Evolutionary conservation across 164 flowering plant species (phyloP).

Genomic region (Cinnamomum micranthum): DNA sequence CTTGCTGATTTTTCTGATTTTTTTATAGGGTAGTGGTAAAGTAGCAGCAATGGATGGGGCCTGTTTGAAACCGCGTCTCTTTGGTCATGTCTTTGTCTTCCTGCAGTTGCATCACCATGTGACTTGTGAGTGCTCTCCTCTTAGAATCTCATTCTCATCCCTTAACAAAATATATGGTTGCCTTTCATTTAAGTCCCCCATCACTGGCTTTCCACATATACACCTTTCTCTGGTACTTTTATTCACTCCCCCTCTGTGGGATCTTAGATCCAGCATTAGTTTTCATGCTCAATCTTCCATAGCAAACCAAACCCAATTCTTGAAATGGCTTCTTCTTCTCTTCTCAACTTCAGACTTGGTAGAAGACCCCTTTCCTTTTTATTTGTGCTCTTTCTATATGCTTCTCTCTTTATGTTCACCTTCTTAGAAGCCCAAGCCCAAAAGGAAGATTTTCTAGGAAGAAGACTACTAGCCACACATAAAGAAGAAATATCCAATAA

Average conservation of each 20-base stretch:
- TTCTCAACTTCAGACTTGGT: conserved; percentile 5
- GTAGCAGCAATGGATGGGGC: neutral
- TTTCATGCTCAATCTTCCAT: neutral
- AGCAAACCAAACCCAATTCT: conserved; percentile 4
- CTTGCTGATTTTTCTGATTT: neutral
- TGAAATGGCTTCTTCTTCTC: conserved; percentile 17
- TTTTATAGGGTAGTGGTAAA: neutral
- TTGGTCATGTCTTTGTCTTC: neutral
- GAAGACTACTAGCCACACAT: conserved; percentile 4
- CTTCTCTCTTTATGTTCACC: conserved; percentile 12
- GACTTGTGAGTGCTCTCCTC: neutral
- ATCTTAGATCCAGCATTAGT: neutral
- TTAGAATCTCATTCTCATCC: neutral
- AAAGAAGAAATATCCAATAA: conserved; percentile 17
- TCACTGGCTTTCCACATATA: neutral
- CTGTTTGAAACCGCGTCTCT: conserved; percentile 8
- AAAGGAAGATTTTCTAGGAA: conserved; percentile 8
- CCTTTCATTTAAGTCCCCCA: neutral
- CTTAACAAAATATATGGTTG: neutral
- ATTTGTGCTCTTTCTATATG: conserved; percentile 15
- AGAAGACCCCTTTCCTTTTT: conserved; percentile 9
- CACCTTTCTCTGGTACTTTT: neutral
- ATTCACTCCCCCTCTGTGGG: conserved; percentile 4
- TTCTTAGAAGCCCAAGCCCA: conserved; percentile 14
- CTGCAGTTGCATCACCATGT: conserved; percentile 1